phyloP scores from a whole-genome alignment of 192 early-diverging fungal genomes.

The Coemansia sp. region DNA sequence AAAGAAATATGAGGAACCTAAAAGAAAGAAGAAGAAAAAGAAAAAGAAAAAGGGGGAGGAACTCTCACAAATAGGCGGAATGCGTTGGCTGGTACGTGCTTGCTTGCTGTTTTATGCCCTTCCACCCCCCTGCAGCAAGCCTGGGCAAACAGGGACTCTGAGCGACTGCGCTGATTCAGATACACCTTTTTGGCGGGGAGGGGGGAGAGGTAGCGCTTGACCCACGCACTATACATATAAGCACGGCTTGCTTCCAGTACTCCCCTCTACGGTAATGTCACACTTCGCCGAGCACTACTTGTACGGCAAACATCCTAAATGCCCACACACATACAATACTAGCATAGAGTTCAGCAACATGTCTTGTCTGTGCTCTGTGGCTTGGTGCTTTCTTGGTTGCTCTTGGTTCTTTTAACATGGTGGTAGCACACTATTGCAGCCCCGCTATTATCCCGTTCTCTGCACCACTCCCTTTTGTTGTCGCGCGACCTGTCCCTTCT shows the following conservation, averaged over 20 bases:
- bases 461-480: constrained; percentile 1
- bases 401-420: background rate
- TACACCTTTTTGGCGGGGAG: background rate
- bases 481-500: background rate
- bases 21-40: constrained; percentile 5
- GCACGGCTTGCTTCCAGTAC: constrained; percentile 2
- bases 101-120: background rate
- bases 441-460: background rate
- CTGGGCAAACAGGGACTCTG: constrained; percentile 1
- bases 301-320: background rate
- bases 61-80: background rate
- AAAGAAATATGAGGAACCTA: constrained; percentile 6
- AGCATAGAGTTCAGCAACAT: background rate
- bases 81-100: background rate
- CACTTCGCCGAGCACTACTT: background rate
- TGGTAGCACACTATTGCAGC: background rate
- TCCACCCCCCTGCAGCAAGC: background rate
- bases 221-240: background rate
- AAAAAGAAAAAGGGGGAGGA: background rate
- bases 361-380: background rate
- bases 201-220: background rate
- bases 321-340: background rate
- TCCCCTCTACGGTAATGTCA: constrained; percentile 1
- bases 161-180: background rate
- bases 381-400: background rate